phyloP scores from a whole-genome alignment of 345 rosid genomes.

The Eucalyptus caleyi region DNA sequence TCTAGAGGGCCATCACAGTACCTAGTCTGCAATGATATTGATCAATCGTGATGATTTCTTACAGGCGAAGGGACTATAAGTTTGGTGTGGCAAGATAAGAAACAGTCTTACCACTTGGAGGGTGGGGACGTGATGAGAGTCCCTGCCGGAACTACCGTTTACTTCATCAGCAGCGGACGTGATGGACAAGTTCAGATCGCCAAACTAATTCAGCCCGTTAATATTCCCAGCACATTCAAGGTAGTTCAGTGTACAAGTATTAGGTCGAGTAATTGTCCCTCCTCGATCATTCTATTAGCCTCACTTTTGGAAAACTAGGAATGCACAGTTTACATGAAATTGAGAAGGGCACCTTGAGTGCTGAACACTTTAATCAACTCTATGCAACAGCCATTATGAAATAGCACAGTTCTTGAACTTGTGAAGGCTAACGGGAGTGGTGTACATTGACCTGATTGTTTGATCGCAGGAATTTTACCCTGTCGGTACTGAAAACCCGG shows the following conservation, averaged over 20 bases:
- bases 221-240: constrained; percentile 18
- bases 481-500: constrained; percentile 9
- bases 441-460: background rate
- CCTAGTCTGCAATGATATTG: background rate
- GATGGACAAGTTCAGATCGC: constrained; percentile 12
- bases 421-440: background rate
- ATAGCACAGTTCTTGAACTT: background rate
- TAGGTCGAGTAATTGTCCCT: background rate
- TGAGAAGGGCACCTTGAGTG: background rate
- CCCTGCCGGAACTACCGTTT: constrained; percentile 16
- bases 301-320: background rate
- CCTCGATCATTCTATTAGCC: background rate
- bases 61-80: constrained; percentile 20
- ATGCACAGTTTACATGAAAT: background rate
- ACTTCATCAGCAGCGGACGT: constrained; percentile 3
- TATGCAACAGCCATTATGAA: background rate
- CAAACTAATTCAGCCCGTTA: constrained; percentile 12
- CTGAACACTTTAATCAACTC: background rate
- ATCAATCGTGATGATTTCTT: background rate
- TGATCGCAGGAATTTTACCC: constrained; percentile 8
- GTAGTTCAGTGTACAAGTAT: background rate
- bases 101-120: constrained; percentile 13
- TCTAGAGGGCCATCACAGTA: background rate
- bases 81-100: constrained; percentile 8
- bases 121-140: constrained; percentile 25